phyloP scores from a whole-genome alignment of 2,329 filamentous ascomycete species.

The Cryphonectria radicalis region DNA sequence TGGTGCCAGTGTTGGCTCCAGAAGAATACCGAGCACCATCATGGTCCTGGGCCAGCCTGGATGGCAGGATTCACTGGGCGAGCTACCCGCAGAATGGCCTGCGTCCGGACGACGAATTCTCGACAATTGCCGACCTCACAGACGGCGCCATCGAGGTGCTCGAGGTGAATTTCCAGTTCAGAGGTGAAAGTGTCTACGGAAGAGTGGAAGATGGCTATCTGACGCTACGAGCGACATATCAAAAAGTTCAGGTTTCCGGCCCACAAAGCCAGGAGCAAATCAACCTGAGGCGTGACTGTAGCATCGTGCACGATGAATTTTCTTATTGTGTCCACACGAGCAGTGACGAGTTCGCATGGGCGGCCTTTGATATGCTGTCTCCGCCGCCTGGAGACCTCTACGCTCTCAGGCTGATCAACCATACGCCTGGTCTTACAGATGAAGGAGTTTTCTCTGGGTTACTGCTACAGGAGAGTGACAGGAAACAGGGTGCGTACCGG shows the following conservation, averaged over 20 bases:
- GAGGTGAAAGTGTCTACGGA: neutral
- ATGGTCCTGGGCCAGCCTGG: slow-evolving; percentile 11
- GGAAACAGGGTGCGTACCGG: neutral
- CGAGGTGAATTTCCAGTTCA: neutral
- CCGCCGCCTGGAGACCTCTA: neutral
- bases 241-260: neutral
- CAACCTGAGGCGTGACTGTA: too few species aligned
- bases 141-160: neutral
- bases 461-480: neutral
- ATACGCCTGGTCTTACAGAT: neutral
- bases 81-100: neutral
- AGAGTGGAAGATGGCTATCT: neutral
- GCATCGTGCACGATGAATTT: neutral
- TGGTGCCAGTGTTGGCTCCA: neutral
- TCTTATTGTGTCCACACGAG: neutral
- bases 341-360: neutral
- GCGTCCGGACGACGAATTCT: too few species aligned
- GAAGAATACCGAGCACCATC: neutral
- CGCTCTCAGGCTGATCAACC: neutral
- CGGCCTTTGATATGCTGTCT: neutral
- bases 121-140: neutral
- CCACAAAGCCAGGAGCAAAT: neutral
- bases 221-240: neutral
- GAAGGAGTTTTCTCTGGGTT: neutral
- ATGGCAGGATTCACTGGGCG: neutral